phyloP scores from a whole-genome alignment of 306 rosid species.

The Dalbergia oliveri region DNA sequence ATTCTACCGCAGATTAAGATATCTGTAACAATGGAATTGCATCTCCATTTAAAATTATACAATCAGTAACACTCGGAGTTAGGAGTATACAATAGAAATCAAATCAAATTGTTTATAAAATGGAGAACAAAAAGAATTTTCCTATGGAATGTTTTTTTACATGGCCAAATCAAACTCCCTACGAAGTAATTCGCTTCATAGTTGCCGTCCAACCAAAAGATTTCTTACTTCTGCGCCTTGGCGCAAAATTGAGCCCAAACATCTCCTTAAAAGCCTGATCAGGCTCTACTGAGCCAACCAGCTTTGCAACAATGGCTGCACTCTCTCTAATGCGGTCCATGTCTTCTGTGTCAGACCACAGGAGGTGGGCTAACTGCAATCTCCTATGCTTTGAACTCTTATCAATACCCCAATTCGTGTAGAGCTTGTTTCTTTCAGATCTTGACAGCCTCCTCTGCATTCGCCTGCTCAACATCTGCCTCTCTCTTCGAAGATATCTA shows the following conservation, averaged over 20 bases:
- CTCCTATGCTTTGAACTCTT: slow-evolving; percentile 71
- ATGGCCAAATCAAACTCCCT: slow-evolving; percentile 41
- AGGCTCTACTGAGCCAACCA: slow-evolving; percentile 77
- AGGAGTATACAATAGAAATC: slow-evolving; percentile 9
- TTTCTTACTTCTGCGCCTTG: slow-evolving; percentile 50
- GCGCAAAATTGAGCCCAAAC: slow-evolving; percentile 93
- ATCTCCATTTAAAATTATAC: slow-evolving; percentile 48
- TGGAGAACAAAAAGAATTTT: background rate
- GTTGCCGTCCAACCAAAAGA: slow-evolving; percentile 59
- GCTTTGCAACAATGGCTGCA: slow-evolving; percentile 75
- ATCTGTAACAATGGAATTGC: background rate
- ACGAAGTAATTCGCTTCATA: slow-evolving; percentile 45
- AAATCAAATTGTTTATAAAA: slow-evolving; percentile 19
- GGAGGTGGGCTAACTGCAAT: slow-evolving; percentile 70
- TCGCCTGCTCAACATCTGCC: slow-evolving; percentile 83
- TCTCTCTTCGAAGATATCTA: slow-evolving; percentile 66
- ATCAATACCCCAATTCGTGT: slow-evolving; percentile 74
- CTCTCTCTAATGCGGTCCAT: slow-evolving; percentile 69
- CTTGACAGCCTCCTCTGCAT: slow-evolving; percentile 68
- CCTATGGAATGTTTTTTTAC: slow-evolving; percentile 28
- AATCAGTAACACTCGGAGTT: slow-evolving; percentile 42
- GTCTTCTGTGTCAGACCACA: slow-evolving; percentile 68
- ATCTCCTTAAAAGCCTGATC: slow-evolving; percentile 93
- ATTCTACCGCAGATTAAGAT: no score
- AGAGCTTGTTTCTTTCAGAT: slow-evolving; percentile 72